Base-by-base conservation (phyloP, 805 yeast species). In the Candida stauntonica region DNA sequence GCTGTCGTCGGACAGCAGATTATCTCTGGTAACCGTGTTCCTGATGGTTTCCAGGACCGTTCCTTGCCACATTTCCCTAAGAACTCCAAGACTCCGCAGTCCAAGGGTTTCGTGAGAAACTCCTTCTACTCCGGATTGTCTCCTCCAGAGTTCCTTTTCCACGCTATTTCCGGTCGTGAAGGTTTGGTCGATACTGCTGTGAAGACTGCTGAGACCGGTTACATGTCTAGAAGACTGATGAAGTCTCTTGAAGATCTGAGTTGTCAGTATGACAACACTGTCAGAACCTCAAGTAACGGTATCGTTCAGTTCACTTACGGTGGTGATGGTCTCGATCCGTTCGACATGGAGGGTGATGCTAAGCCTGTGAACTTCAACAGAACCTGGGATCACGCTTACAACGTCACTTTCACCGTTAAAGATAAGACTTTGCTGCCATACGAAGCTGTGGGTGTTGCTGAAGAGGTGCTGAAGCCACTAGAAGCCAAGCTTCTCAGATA, bases 1-100 rank as follows among this genome's bases (percentile, higher is more conserved):
- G 99, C 99, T 0, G 96, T 91, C 60, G 99, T 93, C 20, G 99
- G 99, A 39, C 99, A 93, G 68, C 99, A 93, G 66, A 93, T 93
- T 69, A 93, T 93, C 52, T 81, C 96, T 4, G 99, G 99, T 64
- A 86, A 87, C 60, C 95, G 99, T 75, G 99, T 93, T 45, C 98
- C 99, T 17, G 96, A 93, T 72, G 99, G 99, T n/a, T 93, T 93
- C 74, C 98, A 93, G 64, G 98, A 93, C 66, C 80, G 99, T 64
- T 87, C 99, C 0, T 68, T 93, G 51, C 99, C 99, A 11, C 99
- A 93, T 66, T 93, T 93, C 69, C 79, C 86, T 33, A 93, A 94
- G 64, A 85, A 85, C 63, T 89, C 98, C 49, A 89, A 91, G 61
- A 86, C 97, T 29, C 99, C 99, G 1, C 96, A 91, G 48, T 86